Percentiles rank a stretch among this genome's conserved stretches.
These are phyloP conservation scores for Diaporthe citri DNA, from an alignment of 2,329 filamentous ascomycete genomes.

Conservation along the genomic window DNA sequence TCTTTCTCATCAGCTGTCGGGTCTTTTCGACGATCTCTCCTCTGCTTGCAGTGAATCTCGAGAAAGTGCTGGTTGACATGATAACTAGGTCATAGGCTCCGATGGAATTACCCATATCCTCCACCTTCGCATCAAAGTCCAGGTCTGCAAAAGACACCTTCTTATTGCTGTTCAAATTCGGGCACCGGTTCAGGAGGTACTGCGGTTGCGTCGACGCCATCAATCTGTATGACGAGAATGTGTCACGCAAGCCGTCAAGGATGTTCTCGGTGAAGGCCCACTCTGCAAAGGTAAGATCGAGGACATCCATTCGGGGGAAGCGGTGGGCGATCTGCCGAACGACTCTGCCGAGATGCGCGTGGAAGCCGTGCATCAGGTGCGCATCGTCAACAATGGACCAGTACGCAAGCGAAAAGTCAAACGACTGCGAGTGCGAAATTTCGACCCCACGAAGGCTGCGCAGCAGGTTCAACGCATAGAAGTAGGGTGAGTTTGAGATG, in stretches of 20 bases:
- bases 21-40: conserved; percentile 40
- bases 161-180: conserved; percentile 19
- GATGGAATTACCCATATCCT: conserved; percentile 35
- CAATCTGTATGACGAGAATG: conserved; percentile 49
- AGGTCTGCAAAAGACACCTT: conserved; percentile 43
- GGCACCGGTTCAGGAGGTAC: conserved; percentile 42
- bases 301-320: conserved; percentile 54
- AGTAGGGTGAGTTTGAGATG: conserved; percentile 50
- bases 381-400: conserved; percentile 48
- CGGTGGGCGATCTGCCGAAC: conserved; percentile 54
- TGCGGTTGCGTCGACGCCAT: conserved; percentile 43
- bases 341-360: conserved; percentile 50
- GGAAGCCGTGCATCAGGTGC: conserved; percentile 48
- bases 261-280: conserved; percentile 49
- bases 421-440: conserved; percentile 39
- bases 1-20: conserved; percentile 45
- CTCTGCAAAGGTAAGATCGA: conserved; percentile 51
- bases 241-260: conserved; percentile 47
- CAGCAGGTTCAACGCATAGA: conserved; percentile 48
- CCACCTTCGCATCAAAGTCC: conserved; percentile 41
- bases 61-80: conserved; percentile 44
- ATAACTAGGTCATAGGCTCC: conserved; percentile 46
- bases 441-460: conserved; percentile 43
- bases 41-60: conserved; percentile 27
- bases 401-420: conserved; percentile 44